A percentile compares a stretch with the other conserved stretches of the same genome.
These are phyloP conservation scores for Bryoglossum gracile DNA, from an alignment of 495 filamentous ascomycete species.

Conservation along the genomic window DNA sequence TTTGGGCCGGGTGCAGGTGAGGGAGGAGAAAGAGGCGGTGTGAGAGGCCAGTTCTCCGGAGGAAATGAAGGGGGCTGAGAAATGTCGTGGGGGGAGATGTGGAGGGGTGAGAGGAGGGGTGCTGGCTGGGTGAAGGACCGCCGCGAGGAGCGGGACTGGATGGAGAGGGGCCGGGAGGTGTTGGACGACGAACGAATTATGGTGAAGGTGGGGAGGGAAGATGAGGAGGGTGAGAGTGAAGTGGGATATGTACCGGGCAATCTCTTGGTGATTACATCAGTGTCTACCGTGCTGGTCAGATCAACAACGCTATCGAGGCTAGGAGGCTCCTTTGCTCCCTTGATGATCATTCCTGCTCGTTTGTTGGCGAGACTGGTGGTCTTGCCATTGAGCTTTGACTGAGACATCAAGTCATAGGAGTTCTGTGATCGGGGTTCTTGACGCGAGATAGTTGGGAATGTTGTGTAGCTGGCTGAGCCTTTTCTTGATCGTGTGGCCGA, in stretches of 20 bases:
- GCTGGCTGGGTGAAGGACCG: too few relatives aligned
- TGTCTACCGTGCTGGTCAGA: conserved; percentile 19
- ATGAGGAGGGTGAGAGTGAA: conserved; percentile 3
- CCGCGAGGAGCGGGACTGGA: neutral
- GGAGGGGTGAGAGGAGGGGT: conserved; percentile 3
- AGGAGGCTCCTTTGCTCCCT: conserved; percentile 8
- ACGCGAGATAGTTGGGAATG: too few relatives aligned
- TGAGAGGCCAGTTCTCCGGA: conserved; percentile 10
- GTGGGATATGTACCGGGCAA: conserved; percentile 19
- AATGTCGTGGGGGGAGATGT: conserved; percentile 1
- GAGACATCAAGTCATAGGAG: too few relatives aligned
- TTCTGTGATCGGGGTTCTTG: too few relatives aligned
- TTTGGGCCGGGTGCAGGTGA: too few relatives aligned
- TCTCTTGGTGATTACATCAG: conserved; percentile 13
- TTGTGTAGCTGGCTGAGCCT: neutral
- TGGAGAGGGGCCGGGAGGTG: neutral
- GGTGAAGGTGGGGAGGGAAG: conserved; percentile 5
- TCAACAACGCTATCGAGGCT: conserved; percentile 16
- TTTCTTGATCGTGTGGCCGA: neutral
- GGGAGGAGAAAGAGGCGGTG: neutral
- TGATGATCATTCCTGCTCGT: conserved; percentile 4
- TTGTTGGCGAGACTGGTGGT: neutral
- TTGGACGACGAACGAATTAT: neutral
- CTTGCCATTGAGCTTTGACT: too few relatives aligned
- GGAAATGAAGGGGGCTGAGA: conserved; percentile 5